phyloP scores from a whole-genome alignment of 148 eudicot species.

The Polygonum maritimum region DNA sequence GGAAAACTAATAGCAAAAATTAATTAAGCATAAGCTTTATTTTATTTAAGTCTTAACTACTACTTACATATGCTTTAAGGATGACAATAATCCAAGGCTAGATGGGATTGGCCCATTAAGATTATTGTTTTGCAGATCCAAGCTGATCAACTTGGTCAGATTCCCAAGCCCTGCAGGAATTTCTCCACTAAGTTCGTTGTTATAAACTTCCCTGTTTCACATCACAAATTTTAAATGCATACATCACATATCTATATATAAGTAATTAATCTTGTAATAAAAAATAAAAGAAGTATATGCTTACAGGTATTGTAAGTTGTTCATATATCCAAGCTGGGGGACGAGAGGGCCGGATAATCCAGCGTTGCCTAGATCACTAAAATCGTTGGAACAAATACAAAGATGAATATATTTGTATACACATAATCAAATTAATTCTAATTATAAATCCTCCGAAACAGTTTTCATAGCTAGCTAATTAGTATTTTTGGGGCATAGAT shows the following conservation, averaged over 20 bases:
- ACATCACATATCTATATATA: no score
- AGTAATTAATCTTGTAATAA: neutral
- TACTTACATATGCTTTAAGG: neutral
- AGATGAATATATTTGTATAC: neutral
- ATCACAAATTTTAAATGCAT: neutral
- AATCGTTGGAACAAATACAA: neutral
- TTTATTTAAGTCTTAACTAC: neutral
- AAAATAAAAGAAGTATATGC: neutral
- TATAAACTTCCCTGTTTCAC: neutral
- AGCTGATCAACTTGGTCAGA: neutral
- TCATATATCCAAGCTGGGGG: constrained; percentile 1
- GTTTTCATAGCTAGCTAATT: no score
- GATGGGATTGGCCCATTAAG: neutral
- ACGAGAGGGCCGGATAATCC: constrained; percentile 7
- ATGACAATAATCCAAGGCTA: neutral
- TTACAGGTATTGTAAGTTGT: neutral
- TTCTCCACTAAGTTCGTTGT: neutral
- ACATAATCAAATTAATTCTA: no score
- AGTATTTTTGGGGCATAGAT: no score
- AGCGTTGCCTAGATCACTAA: constrained; percentile 5
- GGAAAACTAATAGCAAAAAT: neutral
- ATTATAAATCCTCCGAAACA: no score
- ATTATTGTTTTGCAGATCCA: neutral
- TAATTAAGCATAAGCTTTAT: neutral
- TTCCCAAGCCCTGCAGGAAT: neutral